Conservation (phyloP, 179 eudicot species). For the Heliamphora pulchella region DNA sequence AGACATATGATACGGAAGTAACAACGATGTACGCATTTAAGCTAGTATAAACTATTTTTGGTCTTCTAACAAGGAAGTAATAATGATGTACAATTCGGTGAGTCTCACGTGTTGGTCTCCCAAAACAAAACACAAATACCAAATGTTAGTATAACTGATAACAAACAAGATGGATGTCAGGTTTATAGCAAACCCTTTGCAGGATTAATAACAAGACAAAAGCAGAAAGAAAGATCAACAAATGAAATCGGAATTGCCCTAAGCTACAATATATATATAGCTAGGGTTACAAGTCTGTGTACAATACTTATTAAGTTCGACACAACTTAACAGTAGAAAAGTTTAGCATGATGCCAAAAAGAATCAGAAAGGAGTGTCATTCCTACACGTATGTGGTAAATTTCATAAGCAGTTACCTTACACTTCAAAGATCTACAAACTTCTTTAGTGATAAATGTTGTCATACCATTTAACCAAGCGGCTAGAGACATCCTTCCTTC, state of each 20-base stretch:
- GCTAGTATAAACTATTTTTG: background rate
- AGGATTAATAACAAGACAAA: too few species aligned
- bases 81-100: background rate
- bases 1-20: background rate
- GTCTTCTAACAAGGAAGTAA: background rate
- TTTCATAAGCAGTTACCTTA: slow-evolving; percentile 4
- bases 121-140: background rate
- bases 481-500: slow-evolving; percentile 44
- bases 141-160: background rate
- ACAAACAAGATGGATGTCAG: background rate
- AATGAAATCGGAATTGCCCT: too few species aligned
- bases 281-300: too few species aligned
- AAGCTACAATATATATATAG: too few species aligned
- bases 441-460: background rate
- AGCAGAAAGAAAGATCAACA: too few species aligned
- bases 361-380: background rate
- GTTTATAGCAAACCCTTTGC: too few species aligned
- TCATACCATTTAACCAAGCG: slow-evolving; percentile 74
- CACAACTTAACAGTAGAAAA: too few species aligned
- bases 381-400: background rate
- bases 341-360: slow-evolving; percentile 8
- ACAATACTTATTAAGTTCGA: too few species aligned
- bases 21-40: background rate
- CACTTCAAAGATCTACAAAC: background rate
- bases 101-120: background rate